Evolutionary conservation across 1,139 yeast genomes (phyloP).

Genomic region (Blastobotrys malaysiensis): DNA sequence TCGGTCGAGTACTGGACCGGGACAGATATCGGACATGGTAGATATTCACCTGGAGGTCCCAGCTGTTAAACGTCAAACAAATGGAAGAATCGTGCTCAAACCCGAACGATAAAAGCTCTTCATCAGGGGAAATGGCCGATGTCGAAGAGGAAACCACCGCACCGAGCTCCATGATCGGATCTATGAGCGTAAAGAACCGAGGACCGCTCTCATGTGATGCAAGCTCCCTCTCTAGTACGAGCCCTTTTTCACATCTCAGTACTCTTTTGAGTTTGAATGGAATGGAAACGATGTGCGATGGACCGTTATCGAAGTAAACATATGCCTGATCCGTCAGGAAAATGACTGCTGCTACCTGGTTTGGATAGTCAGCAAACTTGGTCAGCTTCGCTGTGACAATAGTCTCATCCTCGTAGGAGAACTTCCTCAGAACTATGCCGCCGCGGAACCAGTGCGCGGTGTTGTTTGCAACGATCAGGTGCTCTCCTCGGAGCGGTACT

Average conservation of each 20-base stretch:
- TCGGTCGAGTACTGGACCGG: constrained; percentile 12
- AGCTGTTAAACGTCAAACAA: constrained; percentile 25
- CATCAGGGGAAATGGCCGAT: constrained; percentile 55
- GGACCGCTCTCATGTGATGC: constrained; percentile 20
- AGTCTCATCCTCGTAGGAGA: constrained; percentile 44
- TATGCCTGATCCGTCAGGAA: constrained; percentile 33
- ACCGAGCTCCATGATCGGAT: constrained; percentile 66
- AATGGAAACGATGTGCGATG: constrained; percentile 51
- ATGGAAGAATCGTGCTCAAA: constrained; percentile 18
- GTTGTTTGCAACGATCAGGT: constrained; percentile 22
- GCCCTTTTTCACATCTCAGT: constrained; percentile 57
- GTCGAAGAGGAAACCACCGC: constrained; percentile 65
- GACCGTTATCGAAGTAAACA: constrained; percentile 55
- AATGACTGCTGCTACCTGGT: constrained; percentile 21
- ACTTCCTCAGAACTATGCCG: constrained; percentile 43
- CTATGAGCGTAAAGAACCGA: constrained; percentile 56
- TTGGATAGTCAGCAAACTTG: constrained; percentile 28
- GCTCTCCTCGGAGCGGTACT: constrained; percentile 12
- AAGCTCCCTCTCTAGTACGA: constrained; percentile 50
- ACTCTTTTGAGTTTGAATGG: constrained; percentile 58
- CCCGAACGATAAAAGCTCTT: constrained; percentile 40
- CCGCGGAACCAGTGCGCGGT: constrained; percentile 47
- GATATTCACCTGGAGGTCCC: constrained; percentile 17
- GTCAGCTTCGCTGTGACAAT: constrained; percentile 50
- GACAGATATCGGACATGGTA: constrained; percentile 26